Conservation (phyloP, 306 rosid species). For the Vicia faba region DNA sequence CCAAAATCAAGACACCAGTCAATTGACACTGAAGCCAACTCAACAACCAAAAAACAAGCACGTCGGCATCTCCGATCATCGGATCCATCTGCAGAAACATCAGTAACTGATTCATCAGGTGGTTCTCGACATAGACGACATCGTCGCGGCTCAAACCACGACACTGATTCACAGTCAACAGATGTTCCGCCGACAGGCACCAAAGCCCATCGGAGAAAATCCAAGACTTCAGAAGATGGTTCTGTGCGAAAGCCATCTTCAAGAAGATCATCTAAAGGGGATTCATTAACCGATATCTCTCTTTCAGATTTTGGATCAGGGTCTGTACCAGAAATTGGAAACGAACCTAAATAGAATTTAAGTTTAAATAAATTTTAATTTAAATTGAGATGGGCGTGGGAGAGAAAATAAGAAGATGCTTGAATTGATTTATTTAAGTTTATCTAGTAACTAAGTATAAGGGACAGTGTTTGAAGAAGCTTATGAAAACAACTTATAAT, state of each 20-base stretch:
- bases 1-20: slow-evolving; percentile 53
- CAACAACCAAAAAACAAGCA: slow-evolving; percentile 42
- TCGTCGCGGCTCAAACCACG: slow-evolving; percentile 41
- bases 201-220: slow-evolving; percentile 48
- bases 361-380: not conserved
- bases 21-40: not conserved
- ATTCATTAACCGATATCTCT: slow-evolving; percentile 55
- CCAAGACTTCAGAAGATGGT: slow-evolving; percentile 56
- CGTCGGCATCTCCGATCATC: slow-evolving; percentile 53
- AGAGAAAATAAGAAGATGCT: not conserved
- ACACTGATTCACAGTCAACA: slow-evolving; percentile 35
- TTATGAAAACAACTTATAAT: too few relatives aligned
- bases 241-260: slow-evolving; percentile 43
- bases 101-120: slow-evolving; percentile 42
- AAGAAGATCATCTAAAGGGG: slow-evolving; percentile 50
- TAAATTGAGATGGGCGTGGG: not conserved
- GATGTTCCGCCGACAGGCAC: slow-evolving; percentile 40
- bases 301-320: slow-evolving; percentile 34
- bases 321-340: not conserved
- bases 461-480: too few relatives aligned
- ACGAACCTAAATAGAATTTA: slow-evolving; percentile 6
- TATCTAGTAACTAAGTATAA: too few relatives aligned
- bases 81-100: slow-evolving; percentile 43
- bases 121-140: slow-evolving; percentile 49
- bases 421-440: too few relatives aligned